Base-by-base conservation (phyloP, 345 rosid genomes). In the Microthlaspi erraticum region DNA sequence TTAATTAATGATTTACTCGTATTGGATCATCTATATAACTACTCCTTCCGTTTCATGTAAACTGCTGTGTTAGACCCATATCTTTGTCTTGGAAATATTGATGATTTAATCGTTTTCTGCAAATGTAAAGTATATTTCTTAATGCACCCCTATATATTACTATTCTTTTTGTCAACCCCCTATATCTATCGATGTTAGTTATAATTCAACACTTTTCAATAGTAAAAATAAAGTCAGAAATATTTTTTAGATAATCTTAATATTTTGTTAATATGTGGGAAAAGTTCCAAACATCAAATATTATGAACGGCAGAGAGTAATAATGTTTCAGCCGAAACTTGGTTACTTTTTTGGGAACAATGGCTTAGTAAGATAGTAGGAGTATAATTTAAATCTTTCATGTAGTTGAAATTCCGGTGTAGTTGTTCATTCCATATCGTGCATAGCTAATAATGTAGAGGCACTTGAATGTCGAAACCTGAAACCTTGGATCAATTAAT, bases 41-140 rank as follows among this genome's bases (percentile, higher is more conserved):
- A 33, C 6, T 41, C 12, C 48, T 33, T 62, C 19, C 19, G 9
- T 16, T 54, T 63, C 49, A 45, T 54, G 64, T 55, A 64, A 55
- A 54, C 7, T 63, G 42, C 55, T 55, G 26, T 55, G 34, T 64
- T 72, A 36, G 5, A 5, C 34, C 45, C n/a, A n/a, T 26, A 26
- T 26, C 29, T 34, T 32, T 54, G 18, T 55, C 23, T 43, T n/a
- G 3, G 19, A 56, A n/a, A 44, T 17, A 26, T 34, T 18, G 10
- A 34, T 17, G 6, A 29, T 37, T 59, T 38, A 36, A 6, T 34
- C 14, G 10, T 5, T 32, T 39, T 56, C 4, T 60, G 42, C 29
- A 49, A 38, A 6, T 5, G 50, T 18, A 31, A 52, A 14, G 5
- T 50, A 58, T 14, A 67, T 6, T 37, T 70, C 1, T 17, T 48